These are phyloP conservation scores for Aspergillus affinis DNA, from an alignment of 495 filamentous ascomycete species.

Conservation along the genomic window DNA sequence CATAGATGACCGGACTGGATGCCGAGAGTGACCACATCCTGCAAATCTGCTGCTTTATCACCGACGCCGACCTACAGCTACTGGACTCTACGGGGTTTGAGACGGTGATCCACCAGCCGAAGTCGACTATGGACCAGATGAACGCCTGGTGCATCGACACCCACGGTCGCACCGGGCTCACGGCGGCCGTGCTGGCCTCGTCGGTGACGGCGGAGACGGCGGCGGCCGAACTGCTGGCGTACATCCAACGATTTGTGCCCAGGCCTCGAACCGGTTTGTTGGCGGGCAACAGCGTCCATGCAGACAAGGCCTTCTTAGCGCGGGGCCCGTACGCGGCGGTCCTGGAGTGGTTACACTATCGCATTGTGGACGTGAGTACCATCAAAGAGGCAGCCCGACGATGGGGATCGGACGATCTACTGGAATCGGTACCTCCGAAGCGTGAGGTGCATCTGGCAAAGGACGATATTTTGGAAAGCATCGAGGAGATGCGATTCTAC, in stretches of 20 bases:
- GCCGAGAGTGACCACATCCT: slow-evolving; percentile 77
- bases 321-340: slow-evolving; percentile 71
- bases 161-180: slow-evolving; percentile 73
- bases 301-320: slow-evolving; percentile 79
- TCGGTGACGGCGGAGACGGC: slow-evolving; percentile 69
- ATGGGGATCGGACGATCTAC: slow-evolving; percentile 67
- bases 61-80: slow-evolving; percentile 71
- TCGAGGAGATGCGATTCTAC: slow-evolving; percentile 86
- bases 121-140: slow-evolving; percentile 74
- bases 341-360: slow-evolving; percentile 76
- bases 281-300: slow-evolving; percentile 91
- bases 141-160: slow-evolving; percentile 65
- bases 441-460: slow-evolving; percentile 75
- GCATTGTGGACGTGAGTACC: slow-evolving; percentile 86
- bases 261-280: slow-evolving; percentile 63
- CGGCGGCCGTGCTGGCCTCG: slow-evolving; percentile 71
- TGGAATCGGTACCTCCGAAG: slow-evolving; percentile 66
- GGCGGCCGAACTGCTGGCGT: slow-evolving; percentile 69
- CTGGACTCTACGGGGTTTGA: slow-evolving; percentile 79
- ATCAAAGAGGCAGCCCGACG: slow-evolving; percentile 84
- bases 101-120: slow-evolving; percentile 71
- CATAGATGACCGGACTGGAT: slow-evolving; percentile 92
- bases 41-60: slow-evolving; percentile 92
- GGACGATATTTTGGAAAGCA: slow-evolving; percentile 92
- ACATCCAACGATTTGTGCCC: slow-evolving; percentile 71